Evolutionary conservation across 2,329 filamentous ascomycete species (phyloP), one percentile per base, ranked within the genome.

Genomic region (Xylariaceae sp.): DNA sequence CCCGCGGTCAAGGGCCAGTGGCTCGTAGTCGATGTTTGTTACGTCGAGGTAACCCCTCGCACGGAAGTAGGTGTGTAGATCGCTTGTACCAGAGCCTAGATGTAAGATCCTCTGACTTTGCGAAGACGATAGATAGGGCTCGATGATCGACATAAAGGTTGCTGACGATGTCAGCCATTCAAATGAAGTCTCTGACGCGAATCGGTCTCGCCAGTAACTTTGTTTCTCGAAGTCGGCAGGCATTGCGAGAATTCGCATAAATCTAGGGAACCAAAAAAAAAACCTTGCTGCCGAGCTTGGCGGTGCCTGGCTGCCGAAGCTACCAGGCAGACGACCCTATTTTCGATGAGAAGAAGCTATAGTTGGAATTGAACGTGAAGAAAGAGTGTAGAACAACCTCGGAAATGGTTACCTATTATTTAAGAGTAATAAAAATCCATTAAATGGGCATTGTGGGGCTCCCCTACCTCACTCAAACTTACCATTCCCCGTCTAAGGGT

Each of bases 11-110:
- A 75, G 64, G 5, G 78, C 78, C 6, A 78, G 67, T 4, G 77
- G 77, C 60, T 80, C 78, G 57, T 77, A 81, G 64, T 81, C 79
- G 53, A 78, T 64, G 54, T 81, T 81, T 6, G 75, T 76, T 15
- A 81, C 67, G 58, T 76, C 60, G 2, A 46, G n/a, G 55, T 76
- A 77, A 1, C 76, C 77, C 7, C 64, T 64, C 4, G 55, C 54
- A 4, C 78, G 76, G n/a, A 81, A 67, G 55, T 75, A 72, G 57
- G 73, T 77, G 20, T 80, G 77, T 24, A 81, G 62, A 55, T 79
- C 77, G 64, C 77, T 81, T 6, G 77, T 81, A 10, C 79, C 79
- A 37, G 70, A 75, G 49, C 79, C 79, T 2, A 81, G 58, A 36
- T 81, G 75, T 5, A 81, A 70, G 56, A 81, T 73, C 13, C 45